Conservation (phyloP, 1,284 basidiomycete species). For the Trichosporon sp. region DNA sequence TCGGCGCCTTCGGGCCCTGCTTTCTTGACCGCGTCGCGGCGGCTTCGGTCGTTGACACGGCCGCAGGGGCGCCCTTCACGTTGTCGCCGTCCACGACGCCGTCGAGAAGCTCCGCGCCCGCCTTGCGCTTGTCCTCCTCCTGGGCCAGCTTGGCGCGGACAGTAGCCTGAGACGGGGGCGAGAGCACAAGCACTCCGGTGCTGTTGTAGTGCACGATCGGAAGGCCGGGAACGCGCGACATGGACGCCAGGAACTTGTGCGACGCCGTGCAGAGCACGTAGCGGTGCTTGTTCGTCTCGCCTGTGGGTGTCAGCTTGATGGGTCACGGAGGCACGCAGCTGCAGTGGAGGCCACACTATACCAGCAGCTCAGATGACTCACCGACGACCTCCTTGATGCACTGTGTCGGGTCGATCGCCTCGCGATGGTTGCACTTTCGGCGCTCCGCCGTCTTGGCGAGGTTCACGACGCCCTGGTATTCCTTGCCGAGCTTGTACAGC, state of each 20-base stretch:
- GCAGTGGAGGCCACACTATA: too few species aligned
- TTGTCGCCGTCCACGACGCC: slow-evolving; percentile 49
- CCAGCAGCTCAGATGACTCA: slow-evolving; percentile 53
- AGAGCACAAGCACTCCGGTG: slow-evolving; percentile 86
- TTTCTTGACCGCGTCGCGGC: slow-evolving; percentile 63
- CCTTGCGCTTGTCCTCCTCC: slow-evolving; percentile 54
- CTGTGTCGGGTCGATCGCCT: slow-evolving; percentile 75
- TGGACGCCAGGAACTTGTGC: slow-evolving; percentile 65
- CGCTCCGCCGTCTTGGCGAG: slow-evolving; percentile 91
- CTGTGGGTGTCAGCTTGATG: slow-evolving; percentile 56
- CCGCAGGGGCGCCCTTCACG: slow-evolving; percentile 60
- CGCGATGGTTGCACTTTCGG: slow-evolving; percentile 89
- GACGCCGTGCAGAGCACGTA: slow-evolving; percentile 84
- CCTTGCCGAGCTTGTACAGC: slow-evolving; percentile 75
- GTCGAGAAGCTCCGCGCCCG: slow-evolving; percentile 43
- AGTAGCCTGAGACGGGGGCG: slow-evolving; percentile 78
- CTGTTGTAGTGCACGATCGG: slow-evolving; percentile 82
- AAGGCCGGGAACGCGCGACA: slow-evolving; percentile 74
- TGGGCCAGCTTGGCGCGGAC: slow-evolving; percentile 68
- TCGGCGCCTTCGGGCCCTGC: slow-evolving; percentile 75
- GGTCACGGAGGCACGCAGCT: too few species aligned
- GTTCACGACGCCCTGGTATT: slow-evolving; percentile 71
- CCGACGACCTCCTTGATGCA: slow-evolving; percentile 82
- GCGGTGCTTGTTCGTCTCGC: slow-evolving; percentile 83
- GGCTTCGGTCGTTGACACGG: slow-evolving; percentile 55